phyloP scores from a whole-genome alignment of 2,329 filamentous ascomycete species.

The Aspergillus arachidicola region DNA sequence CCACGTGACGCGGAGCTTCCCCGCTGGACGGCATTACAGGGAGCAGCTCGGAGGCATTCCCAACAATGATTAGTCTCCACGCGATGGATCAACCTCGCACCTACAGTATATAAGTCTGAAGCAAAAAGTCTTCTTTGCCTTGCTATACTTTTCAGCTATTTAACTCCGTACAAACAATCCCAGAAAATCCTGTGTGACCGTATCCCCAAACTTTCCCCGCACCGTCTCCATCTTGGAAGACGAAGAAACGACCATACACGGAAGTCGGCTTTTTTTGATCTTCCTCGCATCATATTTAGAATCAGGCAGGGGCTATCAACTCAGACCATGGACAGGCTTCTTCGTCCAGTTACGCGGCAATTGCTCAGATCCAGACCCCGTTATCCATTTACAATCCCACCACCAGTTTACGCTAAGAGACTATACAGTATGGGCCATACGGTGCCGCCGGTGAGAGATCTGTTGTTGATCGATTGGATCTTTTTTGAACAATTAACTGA shows the following conservation, averaged over 20 bases:
- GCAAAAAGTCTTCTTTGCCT: neutral
- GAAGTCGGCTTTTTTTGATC: slow-evolving; percentile 1
- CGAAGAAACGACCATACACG: neutral
- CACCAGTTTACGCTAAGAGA: slow-evolving; percentile 35
- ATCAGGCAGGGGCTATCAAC: slow-evolving; percentile 15
- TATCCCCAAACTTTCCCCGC: slow-evolving; percentile 9
- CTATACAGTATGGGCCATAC: slow-evolving; percentile 46
- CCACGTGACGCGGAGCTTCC: slow-evolving; percentile 22
- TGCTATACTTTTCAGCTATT: neutral
- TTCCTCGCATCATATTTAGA: neutral
- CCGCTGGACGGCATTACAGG: slow-evolving; percentile 9
- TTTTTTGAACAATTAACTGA: neutral
- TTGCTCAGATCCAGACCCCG: slow-evolving; percentile 36
- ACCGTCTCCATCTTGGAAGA: neutral
- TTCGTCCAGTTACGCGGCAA: slow-evolving; percentile 40
- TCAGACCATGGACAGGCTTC: slow-evolving; percentile 36
- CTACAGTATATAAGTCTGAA: neutral
- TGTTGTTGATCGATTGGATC: neutral
- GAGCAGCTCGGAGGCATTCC: neutral
- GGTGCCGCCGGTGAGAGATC: slow-evolving; percentile 40
- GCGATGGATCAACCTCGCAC: neutral
- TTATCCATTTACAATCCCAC: slow-evolving; percentile 40
- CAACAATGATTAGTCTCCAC: neutral
- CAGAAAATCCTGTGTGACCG: neutral
- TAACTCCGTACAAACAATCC: neutral